Base-by-base conservation (phyloP, 2,329 filamentous ascomycete genomes). In the Alternaria triticina region DNA sequence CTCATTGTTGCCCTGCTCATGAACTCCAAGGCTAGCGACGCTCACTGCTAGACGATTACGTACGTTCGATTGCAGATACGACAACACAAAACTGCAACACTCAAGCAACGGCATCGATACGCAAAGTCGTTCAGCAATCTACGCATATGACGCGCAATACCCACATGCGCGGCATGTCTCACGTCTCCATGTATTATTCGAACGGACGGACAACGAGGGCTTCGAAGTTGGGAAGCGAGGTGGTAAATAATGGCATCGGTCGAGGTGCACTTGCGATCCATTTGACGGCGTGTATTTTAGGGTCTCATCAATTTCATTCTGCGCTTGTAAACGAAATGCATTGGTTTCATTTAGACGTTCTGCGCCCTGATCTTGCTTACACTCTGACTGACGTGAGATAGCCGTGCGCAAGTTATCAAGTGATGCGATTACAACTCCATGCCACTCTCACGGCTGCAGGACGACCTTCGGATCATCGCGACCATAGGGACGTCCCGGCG, bases 1-100 rank as follows among this genome's bases (percentile, higher is more conserved):
- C 88, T 99, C 78, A 99, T 99, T 82, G 96, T 99, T 73, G 96
- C 96, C 70, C 91, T 99, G 79, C 90, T 99, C 80, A 99, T 99
- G 96, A 99, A 98, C 92, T 97, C 96, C 64, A 96, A 96, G 86
- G 92, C 71, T 60, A 70, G 69, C 54, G 70, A 67, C 36, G 68
- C 57, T 44, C 23, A 10, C 4, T 75, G 72, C 68, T 72, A 72
- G 58, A 62, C 50, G 44, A 47, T 57, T 27, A 13, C 43, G 46
- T 43, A 23, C 52, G 33, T 47, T 25, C 59, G 57, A 69, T 72
- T 71, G 76, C 76, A 79, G 76, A 70, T 54, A 57, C 54, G 74
- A 70, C 72, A 79, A 77, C 12, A 52, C 50, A 44, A 20, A 54
- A 63, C 72, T 78, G 75, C 75, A 73, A 69, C 65, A 63, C 61